These are phyloP conservation scores for Podospora comata DNA, from an alignment of 495 filamentous ascomycete species.

Conservation along the genomic window DNA sequence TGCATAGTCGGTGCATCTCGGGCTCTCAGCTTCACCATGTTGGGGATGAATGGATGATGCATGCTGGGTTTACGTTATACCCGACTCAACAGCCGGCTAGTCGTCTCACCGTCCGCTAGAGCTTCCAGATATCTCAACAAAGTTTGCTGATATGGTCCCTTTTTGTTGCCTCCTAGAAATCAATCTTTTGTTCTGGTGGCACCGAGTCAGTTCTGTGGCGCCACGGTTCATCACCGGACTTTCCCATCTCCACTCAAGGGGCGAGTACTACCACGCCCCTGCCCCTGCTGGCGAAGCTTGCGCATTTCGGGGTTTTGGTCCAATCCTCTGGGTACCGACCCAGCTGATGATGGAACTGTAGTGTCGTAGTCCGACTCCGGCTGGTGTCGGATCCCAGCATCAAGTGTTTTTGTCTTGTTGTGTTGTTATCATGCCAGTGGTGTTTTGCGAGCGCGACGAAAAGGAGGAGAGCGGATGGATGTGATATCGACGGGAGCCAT, in stretches of 20 bases:
- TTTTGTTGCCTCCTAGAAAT: not conserved
- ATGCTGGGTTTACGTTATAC: not conserved
- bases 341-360: constrained; percentile 2
- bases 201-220: not conserved
- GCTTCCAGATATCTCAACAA: not conserved
- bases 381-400: constrained; percentile 1
- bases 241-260: not conserved
- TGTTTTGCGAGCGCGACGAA: not conserved
- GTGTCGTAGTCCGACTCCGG: not conserved
- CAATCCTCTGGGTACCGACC: not conserved
- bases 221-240: not conserved
- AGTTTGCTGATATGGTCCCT: not conserved
- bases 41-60: not conserved
- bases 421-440: too few relatives aligned
- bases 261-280: not conserved
- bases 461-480: not conserved
- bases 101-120: not conserved
- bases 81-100: not conserved
- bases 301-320: not conserved
- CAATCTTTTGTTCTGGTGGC: not conserved
- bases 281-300: not conserved
- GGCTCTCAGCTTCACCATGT: not conserved
- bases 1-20: not conserved
- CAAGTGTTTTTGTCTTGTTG: too few relatives aligned
- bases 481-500: not conserved